Percentiles rank a stretch among this genome's conserved stretches.
Conservation (phyloP, 192 early-diverging fungal species). For the Backusella liffmaniae region DNA sequence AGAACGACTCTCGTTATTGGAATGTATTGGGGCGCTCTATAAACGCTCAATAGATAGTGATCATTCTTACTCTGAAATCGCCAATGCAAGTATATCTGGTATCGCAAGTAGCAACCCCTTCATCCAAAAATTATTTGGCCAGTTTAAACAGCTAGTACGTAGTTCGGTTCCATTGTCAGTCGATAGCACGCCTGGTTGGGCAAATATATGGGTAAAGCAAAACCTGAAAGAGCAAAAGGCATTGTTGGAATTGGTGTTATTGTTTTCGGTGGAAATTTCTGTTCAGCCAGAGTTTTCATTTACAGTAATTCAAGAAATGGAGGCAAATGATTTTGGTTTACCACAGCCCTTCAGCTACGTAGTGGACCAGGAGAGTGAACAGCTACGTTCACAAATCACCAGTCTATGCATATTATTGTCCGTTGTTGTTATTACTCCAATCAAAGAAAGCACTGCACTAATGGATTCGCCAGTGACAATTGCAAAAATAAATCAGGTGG, state of each 20-base stretch:
- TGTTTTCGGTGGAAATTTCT: slow-evolving; percentile 14
- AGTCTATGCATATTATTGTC: slow-evolving; percentile 37
- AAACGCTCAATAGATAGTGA: slow-evolving; percentile 12
- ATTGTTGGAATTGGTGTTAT: slow-evolving; percentile 38
- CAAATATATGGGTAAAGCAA: slow-evolving; percentile 39
- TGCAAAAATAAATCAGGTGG: slow-evolving; percentile 29
- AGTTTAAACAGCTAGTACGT: slow-evolving; percentile 13
- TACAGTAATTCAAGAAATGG: slow-evolving; percentile 36
- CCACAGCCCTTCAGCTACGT: slow-evolving; percentile 32
- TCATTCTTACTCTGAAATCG: slow-evolving; percentile 15
- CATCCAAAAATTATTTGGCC: slow-evolving; percentile 16
- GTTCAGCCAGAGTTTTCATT: slow-evolving; percentile 11
- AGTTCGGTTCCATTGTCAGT: slow-evolving; percentile 30
- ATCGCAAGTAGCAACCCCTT: slow-evolving; percentile 9
- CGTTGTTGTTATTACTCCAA: slow-evolving; percentile 31
- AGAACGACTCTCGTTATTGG: slow-evolving; percentile 25
- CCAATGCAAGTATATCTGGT: neutral
- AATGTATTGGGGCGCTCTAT: slow-evolving; percentile 19
- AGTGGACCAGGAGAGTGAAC: slow-evolving; percentile 32
- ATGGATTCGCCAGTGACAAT: slow-evolving; percentile 31
- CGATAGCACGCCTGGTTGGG: slow-evolving; percentile 11
- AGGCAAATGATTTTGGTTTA: slow-evolving; percentile 38
- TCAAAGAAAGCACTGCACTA: slow-evolving; percentile 21
- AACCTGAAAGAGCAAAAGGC: slow-evolving; percentile 42
- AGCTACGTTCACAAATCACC: slow-evolving; percentile 30